Conservation (phyloP, 2,329 filamentous ascomycete species). For the Beauveria asiatica region DNA sequence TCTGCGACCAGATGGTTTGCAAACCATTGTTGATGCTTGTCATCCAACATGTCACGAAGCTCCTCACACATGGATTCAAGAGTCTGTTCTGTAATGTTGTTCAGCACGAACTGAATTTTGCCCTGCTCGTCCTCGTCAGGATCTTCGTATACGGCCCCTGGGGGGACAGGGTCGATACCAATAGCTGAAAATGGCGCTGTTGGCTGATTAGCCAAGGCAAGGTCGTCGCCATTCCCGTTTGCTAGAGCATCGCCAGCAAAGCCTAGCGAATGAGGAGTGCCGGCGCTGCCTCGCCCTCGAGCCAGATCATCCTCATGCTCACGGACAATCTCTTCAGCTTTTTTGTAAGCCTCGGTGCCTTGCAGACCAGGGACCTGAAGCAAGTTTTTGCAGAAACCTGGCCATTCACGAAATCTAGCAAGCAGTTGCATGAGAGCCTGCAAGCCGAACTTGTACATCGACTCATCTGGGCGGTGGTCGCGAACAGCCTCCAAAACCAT, state of each 20-base stretch:
- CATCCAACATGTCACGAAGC: constrained; percentile 67
- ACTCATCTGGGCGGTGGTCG: constrained; percentile 71
- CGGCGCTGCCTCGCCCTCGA: constrained; percentile 45
- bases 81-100: constrained; percentile 90
- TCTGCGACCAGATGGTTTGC: constrained; percentile 91
- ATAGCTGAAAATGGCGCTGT: constrained; percentile 70
- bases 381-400: constrained; percentile 83
- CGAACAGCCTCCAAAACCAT: constrained; percentile 97
- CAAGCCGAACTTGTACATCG: constrained; percentile 97
- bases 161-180: constrained; percentile 60
- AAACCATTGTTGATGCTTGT: constrained; percentile 90
- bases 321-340: constrained; percentile 71
- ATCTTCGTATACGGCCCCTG: constrained; percentile 62
- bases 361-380: constrained; percentile 73
- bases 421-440: constrained; percentile 89
- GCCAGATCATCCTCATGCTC: constrained; percentile 55
- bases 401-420: constrained; percentile 80
- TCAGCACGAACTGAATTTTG: constrained; percentile 89
- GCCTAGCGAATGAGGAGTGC: constrained; percentile 26
- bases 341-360: constrained; percentile 75
- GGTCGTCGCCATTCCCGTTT: constrained; percentile 65
- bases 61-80: constrained; percentile 77
- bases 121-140: constrained; percentile 81
- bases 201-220: constrained; percentile 47
- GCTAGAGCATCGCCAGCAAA: constrained; percentile 43